Evolutionary conservation across 495 filamentous ascomycete genomes (phyloP).

Genomic region (Penicillium argentinense): DNA sequence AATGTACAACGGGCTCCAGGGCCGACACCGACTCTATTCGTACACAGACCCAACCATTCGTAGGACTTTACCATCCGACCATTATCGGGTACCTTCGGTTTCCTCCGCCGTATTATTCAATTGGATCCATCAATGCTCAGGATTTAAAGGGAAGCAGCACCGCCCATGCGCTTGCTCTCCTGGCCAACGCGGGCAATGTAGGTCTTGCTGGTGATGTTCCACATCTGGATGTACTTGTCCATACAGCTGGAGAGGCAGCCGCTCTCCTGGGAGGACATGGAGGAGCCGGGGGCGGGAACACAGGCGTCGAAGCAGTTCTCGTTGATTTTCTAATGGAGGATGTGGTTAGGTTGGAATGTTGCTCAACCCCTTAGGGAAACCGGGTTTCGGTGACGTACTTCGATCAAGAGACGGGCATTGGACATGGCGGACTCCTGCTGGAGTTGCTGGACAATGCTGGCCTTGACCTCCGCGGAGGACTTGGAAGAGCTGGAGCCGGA

Average conservation of each 20-base stretch:
- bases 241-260: constrained; percentile 84
- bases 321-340: constrained; percentile 76
- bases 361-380: too few species aligned
- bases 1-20: constrained; percentile 29
- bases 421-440: constrained; percentile 69
- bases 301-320: constrained; percentile 95
- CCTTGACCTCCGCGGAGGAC: constrained; percentile 62
- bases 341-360: not conserved
- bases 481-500: constrained; percentile 31
- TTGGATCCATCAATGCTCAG: not conserved
- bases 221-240: constrained; percentile 95
- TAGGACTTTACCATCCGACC: too few species aligned
- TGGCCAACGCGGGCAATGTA: constrained; percentile 74
- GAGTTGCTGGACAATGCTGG: constrained; percentile 69
- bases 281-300: constrained; percentile 77
- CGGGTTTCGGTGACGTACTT: constrained; percentile 62
- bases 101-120: not conserved
- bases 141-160: constrained; percentile 16
- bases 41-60: constrained; percentile 17
- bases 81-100: too few species aligned
- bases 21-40: constrained; percentile 29
- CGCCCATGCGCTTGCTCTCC: constrained; percentile 48
- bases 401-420: constrained; percentile 74
- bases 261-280: constrained; percentile 69
- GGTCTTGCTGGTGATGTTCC: constrained; percentile 79